Percentiles rank a stretch among this genome's conserved stretches.
These are phyloP conservation scores for Alternaria sp. DNA, from an alignment of 2,329 filamentous ascomycete species.

Conservation along the genomic window DNA sequence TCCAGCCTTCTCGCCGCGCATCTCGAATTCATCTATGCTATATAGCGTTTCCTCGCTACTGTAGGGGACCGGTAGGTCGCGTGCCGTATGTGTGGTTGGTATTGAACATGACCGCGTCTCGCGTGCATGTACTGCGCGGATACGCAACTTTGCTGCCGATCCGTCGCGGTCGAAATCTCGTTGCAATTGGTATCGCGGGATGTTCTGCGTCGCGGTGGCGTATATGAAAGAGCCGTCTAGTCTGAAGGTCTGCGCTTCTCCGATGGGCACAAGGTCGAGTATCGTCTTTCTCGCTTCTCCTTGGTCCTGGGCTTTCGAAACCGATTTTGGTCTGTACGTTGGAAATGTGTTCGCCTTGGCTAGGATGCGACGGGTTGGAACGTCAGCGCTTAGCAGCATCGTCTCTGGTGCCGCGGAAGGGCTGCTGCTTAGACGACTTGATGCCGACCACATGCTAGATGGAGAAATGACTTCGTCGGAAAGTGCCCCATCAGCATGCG, in stretches of 20 bases:
- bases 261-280: slow-evolving; percentile 19
- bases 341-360: slow-evolving; percentile 6
- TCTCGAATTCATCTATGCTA: slow-evolving; percentile 22
- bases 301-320: not conserved
- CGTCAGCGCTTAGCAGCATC: not conserved
- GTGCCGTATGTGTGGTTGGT: slow-evolving; percentile 3
- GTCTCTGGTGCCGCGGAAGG: not conserved
- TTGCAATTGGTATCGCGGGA: slow-evolving; percentile 32
- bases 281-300: not conserved
- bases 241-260: slow-evolving; percentile 20
- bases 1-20: slow-evolving; percentile 20
- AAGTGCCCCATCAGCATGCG: not conserved
- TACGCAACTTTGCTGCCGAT: slow-evolving; percentile 16
- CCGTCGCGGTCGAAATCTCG: slow-evolving; percentile 17
- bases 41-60: slow-evolving; percentile 32
- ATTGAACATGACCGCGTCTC: slow-evolving; percentile 23
- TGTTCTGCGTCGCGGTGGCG: slow-evolving; percentile 17
- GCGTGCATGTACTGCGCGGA: slow-evolving; percentile 23
- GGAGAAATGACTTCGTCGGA: slow-evolving; percentile 5
- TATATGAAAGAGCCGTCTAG: slow-evolving; percentile 27
- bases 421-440: slow-evolving; percentile 1
- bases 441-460: slow-evolving; percentile 3
- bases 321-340: not conserved
- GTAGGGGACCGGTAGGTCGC: slow-evolving; percentile 16
- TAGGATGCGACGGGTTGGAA: not conserved